Conservation (phyloP, 2,329 filamentous ascomycete species). For the Penicillium paneum region DNA sequence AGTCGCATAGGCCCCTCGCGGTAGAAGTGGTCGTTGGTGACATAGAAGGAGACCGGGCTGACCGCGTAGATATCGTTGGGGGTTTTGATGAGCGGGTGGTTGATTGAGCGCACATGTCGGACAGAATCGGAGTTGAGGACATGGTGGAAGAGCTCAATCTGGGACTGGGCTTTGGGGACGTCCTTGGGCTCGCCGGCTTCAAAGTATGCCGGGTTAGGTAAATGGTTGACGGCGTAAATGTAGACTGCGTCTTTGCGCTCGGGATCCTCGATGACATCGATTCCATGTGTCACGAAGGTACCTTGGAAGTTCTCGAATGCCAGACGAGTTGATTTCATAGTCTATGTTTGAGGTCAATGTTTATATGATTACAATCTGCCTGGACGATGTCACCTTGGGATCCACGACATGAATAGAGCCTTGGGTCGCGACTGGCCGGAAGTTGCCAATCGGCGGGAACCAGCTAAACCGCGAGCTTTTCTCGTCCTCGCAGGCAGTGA, state of each 20-base stretch:
- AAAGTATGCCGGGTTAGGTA: conserved; percentile 48
- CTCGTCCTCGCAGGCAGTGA: conserved; percentile 56
- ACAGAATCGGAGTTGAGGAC: conserved; percentile 42
- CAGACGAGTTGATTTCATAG: conserved; percentile 47
- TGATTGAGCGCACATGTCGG: conserved; percentile 53
- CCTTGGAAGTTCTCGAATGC: conserved; percentile 51
- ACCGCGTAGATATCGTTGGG: conserved; percentile 58
- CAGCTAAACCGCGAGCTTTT: conserved; percentile 45
- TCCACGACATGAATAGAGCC: conserved; percentile 51
- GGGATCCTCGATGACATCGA: conserved; percentile 56
- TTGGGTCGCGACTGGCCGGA: conserved; percentile 33
- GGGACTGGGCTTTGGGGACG: conserved; percentile 47
- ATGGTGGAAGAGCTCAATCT: conserved; percentile 59
- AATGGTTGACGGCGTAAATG: conserved; percentile 60
- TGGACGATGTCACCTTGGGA: conserved; percentile 44
- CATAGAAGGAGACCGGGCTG: conserved; percentile 51
- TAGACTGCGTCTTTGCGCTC: conserved; percentile 48
- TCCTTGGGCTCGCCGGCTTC: conserved; percentile 17
- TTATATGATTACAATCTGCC: background rate
- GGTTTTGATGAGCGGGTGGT: conserved; percentile 53
- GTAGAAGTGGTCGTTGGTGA: conserved; percentile 61
- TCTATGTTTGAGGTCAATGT: conserved; percentile 32
- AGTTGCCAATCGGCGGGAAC: conserved; percentile 51
- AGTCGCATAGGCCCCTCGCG: conserved; percentile 47
- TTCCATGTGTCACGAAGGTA: conserved; percentile 59